These are phyloP conservation scores for Colletotrichum sp. DNA, from an alignment of 2,329 filamentous ascomycete genomes.

Conservation along the genomic window DNA sequence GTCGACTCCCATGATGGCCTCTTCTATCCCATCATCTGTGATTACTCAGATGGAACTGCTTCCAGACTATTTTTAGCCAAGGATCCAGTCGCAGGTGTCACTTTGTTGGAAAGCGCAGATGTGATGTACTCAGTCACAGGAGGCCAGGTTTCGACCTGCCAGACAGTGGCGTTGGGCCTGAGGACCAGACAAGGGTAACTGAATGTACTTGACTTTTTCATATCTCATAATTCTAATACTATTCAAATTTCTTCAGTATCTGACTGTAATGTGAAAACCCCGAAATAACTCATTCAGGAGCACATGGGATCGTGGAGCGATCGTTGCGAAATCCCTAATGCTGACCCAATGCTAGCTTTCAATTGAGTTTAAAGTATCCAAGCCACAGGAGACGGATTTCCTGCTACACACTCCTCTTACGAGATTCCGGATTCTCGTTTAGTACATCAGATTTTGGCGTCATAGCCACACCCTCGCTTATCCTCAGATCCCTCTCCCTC, in stretches of 20 bases:
- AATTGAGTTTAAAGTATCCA: background rate
- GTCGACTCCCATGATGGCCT: constrained; percentile 24
- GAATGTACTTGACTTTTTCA: background rate
- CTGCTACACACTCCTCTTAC: background rate
- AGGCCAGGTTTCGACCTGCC: constrained; percentile 23
- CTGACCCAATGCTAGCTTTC: background rate
- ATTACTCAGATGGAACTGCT: constrained; percentile 24
- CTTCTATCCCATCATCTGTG: constrained; percentile 33
- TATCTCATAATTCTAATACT: background rate
- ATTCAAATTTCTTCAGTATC: background rate
- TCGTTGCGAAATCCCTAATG: background rate
- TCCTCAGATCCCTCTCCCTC: background rate
- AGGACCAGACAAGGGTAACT: background rate
- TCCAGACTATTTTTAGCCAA: constrained; percentile 31
- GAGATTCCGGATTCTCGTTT: background rate
- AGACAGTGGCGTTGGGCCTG: background rate
- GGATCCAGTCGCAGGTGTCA: constrained; percentile 26
- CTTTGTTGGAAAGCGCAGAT: constrained; percentile 25
- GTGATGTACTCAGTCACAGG: constrained; percentile 30
- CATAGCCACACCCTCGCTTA: background rate
- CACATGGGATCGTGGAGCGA: background rate
- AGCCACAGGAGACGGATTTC: background rate
- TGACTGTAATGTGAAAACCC: background rate
- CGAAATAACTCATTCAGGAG: background rate
- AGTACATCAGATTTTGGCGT: background rate